phyloP scores from a whole-genome alignment of 495 filamentous ascomycete genomes.

The Podospora sp. region DNA sequence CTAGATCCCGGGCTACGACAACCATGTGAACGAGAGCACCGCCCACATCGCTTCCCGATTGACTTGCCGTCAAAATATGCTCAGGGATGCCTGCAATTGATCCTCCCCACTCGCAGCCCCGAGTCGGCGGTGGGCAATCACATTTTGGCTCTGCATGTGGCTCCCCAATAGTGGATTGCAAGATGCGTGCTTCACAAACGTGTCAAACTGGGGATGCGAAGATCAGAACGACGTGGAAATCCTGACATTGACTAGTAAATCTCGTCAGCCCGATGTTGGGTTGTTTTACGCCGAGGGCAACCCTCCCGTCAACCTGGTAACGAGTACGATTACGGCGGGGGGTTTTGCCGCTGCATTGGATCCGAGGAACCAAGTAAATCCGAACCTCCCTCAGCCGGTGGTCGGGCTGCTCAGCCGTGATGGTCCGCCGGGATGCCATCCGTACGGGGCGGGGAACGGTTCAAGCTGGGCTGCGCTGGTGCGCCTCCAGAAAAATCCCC shows the following conservation, averaged over 20 bases:
- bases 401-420: background rate
- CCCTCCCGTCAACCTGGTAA: too few species aligned
- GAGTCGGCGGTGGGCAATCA: background rate
- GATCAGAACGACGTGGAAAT: background rate
- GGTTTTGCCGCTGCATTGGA: background rate
- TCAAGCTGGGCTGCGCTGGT: background rate
- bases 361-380: conserved; percentile 4
- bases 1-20: background rate
- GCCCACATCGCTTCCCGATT: background rate
- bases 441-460: background rate
- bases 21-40: background rate
- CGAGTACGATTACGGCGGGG: background rate
- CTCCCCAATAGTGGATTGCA: background rate
- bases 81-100: background rate
- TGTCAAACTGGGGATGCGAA: background rate
- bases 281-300: too few species aligned
- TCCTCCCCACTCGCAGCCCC: background rate
- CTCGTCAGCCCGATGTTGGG: background rate
- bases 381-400: background rate
- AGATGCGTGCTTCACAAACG: background rate
- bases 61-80: conserved; percentile 8
- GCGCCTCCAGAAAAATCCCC: background rate
- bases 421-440: conserved; percentile 2
- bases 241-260: background rate
- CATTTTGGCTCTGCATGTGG: background rate